Evolutionary conservation across 1,284 basidiomycete genomes (phyloP).

Genomic region (Phellinidium pouzarii): DNA sequence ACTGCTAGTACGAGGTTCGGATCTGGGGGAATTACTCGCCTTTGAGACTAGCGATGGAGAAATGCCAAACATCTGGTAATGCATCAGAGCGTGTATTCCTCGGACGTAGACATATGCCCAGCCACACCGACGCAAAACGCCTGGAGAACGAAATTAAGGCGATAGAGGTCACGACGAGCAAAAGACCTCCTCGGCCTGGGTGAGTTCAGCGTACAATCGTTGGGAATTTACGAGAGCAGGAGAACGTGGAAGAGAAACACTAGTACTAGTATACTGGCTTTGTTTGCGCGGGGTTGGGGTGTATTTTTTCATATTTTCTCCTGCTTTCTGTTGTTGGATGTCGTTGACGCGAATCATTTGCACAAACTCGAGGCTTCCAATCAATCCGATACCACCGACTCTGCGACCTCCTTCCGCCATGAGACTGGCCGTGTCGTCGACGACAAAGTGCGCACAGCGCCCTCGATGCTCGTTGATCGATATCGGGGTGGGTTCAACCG

Average conservation of each 20-base stretch:
- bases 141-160: too few species aligned
- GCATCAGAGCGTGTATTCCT: too few species aligned
- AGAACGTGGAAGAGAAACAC: background rate
- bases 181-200: too few species aligned
- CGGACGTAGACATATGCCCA: background rate
- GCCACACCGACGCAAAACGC: background rate
- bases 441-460: slow-evolving; percentile 4
- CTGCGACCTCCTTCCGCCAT: background rate
- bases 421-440: background rate
- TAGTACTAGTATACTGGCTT: background rate
- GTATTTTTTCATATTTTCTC: slow-evolving; percentile 14
- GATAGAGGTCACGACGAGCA: background rate
- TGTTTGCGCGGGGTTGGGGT: slow-evolving; percentile 11
- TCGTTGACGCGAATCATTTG: slow-evolving; percentile 8
- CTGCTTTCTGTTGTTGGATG: slow-evolving; percentile 17
- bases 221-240: too few species aligned
- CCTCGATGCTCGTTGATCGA: background rate
- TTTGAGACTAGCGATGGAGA: too few species aligned
- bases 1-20: too few species aligned
- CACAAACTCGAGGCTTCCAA: background rate
- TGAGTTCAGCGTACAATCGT: too few species aligned
- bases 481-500: background rate
- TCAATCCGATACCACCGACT: background rate
- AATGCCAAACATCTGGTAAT: too few species aligned
- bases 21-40: too few species aligned